These are phyloP conservation scores for Setaria italica DNA, from an alignment of 202 grass and related monocot species.

Conservation along the genomic window DNA sequence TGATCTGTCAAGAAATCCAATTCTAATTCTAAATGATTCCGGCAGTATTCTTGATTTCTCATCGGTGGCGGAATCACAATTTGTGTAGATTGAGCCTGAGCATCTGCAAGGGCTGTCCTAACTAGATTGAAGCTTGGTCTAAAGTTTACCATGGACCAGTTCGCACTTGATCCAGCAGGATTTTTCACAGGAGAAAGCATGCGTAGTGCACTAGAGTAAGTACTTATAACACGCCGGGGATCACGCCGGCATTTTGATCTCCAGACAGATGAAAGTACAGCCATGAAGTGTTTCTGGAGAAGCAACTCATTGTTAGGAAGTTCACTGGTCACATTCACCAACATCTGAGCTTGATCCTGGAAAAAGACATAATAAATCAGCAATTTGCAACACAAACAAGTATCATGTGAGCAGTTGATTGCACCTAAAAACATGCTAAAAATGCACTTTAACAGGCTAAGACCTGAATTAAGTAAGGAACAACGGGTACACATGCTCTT, in stretches of 20 bases:
- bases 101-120: conserved; percentile 68
- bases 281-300: conserved; percentile 93
- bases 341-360: conserved; percentile 90
- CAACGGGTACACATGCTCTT: not conserved
- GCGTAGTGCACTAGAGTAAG: conserved; percentile 42
- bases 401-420: conserved; percentile 7
- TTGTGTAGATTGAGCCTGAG: conserved; percentile 51
- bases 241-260: conserved; percentile 69
- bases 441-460: conserved; percentile 13
- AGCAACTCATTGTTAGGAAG: conserved; percentile 89
- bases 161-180: conserved; percentile 42
- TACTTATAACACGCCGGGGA: conserved; percentile 29
- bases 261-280: conserved; percentile 95
- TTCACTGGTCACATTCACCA: conserved; percentile 87
- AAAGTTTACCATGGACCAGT: conserved; percentile 55
- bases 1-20: conserved; percentile 62
- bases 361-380: conserved; percentile 43
- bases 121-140: conserved; percentile 65
- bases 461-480: conserved; percentile 21
- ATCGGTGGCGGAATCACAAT: conserved; percentile 40
- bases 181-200: conserved; percentile 38
- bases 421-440: conserved; percentile 14
- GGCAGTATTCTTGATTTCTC: conserved; percentile 43
- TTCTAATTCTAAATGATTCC: conserved; percentile 71
- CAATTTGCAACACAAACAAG: conserved; percentile 9